Evolutionary conservation across 208 protist species (phyloP).

Genomic region (Crithidia mellificae): DNA sequence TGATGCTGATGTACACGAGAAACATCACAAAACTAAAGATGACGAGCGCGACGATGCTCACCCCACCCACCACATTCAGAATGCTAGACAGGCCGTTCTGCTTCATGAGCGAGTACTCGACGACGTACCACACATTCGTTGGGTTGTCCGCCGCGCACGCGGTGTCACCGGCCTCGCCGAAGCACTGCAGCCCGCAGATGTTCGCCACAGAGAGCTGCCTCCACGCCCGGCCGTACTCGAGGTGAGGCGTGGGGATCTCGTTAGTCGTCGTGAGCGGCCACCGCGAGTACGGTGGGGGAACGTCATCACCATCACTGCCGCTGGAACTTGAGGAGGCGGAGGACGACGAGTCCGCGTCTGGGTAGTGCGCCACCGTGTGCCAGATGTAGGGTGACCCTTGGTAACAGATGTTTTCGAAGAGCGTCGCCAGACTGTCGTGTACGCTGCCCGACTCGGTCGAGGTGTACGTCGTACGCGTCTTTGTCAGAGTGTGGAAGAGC

Average conservation of each 20-base stretch:
- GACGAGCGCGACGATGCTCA: slow-evolving; percentile 58
- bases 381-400: slow-evolving; percentile 43
- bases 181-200: slow-evolving; percentile 69
- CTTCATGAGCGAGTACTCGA: slow-evolving; percentile 35
- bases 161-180: slow-evolving; percentile 15
- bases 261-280: slow-evolving; percentile 9
- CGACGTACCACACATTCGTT: slow-evolving; percentile 62
- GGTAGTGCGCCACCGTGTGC: slow-evolving; percentile 44
- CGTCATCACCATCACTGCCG: slow-evolving; percentile 4
- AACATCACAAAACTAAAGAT: slow-evolving; percentile 60
- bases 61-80: slow-evolving; percentile 37
- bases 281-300: background rate
- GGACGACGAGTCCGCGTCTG: background rate
- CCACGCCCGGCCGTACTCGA: slow-evolving; percentile 44
- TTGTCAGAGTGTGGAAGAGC: slow-evolving; percentile 51
- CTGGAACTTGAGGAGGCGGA: background rate
- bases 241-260: slow-evolving; percentile 35
- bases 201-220: slow-evolving; percentile 43
- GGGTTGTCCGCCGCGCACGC: slow-evolving; percentile 53
- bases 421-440: slow-evolving; percentile 17
- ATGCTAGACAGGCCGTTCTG: slow-evolving; percentile 13
- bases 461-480: slow-evolving; percentile 33
- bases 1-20: slow-evolving; percentile 74
- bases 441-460: slow-evolving; percentile 17
- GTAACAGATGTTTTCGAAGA: slow-evolving; percentile 34